Evolutionary conservation across 495 filamentous ascomycete genomes (phyloP).

Genomic region (Penicillium salamii): DNA sequence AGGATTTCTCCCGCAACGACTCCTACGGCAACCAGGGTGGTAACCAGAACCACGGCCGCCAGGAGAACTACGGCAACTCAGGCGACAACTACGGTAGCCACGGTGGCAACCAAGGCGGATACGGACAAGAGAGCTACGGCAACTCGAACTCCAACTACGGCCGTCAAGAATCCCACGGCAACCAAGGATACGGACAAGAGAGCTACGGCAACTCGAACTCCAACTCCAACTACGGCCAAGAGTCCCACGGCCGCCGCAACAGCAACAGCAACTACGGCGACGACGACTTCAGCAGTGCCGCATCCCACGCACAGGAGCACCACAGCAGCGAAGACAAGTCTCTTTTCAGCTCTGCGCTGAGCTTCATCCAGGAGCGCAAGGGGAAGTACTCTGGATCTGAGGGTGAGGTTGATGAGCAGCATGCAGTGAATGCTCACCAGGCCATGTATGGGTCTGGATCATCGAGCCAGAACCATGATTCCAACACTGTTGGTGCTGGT

Average conservation of each 20-base stretch:
- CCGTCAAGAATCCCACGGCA: not conserved
- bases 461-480: slow-evolving; percentile 33
- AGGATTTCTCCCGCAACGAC: slow-evolving; percentile 10
- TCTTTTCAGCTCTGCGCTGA: slow-evolving; percentile 50
- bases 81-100: not conserved
- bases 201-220: slow-evolving; percentile 11
- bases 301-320: slow-evolving; percentile 45
- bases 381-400: slow-evolving; percentile 15
- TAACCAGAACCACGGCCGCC: not conserved
- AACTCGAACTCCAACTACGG: slow-evolving; percentile 3
- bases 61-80: not conserved
- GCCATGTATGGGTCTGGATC: slow-evolving; percentile 46
- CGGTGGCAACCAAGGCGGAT: not conserved
- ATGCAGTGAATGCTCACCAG: slow-evolving; percentile 55
- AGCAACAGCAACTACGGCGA: slow-evolving; percentile 10
- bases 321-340: slow-evolving; percentile 31
- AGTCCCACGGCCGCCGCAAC: slow-evolving; percentile 3
- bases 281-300: slow-evolving; percentile 47
- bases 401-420: slow-evolving; percentile 55
- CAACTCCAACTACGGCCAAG: not conserved
- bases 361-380: slow-evolving; percentile 46
- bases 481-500: slow-evolving; percentile 51
- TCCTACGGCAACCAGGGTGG: slow-evolving; percentile 5
- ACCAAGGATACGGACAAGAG: slow-evolving; percentile 9
- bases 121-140: slow-evolving; percentile 14